phyloP scores from a whole-genome alignment of 805 yeast species.

The Candida saitoana region DNA sequence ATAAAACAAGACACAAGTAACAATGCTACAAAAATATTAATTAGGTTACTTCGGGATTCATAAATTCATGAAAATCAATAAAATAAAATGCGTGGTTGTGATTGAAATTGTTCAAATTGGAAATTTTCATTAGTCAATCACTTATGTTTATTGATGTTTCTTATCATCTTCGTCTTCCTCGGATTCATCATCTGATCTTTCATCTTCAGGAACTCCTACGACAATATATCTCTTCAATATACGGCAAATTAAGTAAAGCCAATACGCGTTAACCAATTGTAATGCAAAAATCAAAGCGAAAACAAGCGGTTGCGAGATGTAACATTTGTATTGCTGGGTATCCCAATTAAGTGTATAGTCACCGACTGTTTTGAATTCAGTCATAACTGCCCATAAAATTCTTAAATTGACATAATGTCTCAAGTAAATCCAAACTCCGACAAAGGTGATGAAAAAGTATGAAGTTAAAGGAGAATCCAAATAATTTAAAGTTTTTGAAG shows the following conservation, averaged over 20 bases:
- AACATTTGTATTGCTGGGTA: slow-evolving; percentile 93
- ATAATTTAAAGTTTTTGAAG: slow-evolving; percentile 84
- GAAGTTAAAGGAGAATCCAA: slow-evolving; percentile 62
- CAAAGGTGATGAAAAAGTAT: slow-evolving; percentile 66
- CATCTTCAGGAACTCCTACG: slow-evolving; percentile 65
- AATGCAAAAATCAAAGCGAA: slow-evolving; percentile 72
- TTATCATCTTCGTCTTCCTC: slow-evolving; percentile 35
- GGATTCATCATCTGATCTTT: slow-evolving; percentile 81
- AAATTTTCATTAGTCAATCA: too few relatives aligned
- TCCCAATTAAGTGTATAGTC: slow-evolving; percentile 76
- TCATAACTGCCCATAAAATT: slow-evolving; percentile 78
- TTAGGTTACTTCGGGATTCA: neutral
- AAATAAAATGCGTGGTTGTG: neutral
- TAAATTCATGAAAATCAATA: neutral
- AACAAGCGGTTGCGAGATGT: slow-evolving; percentile 89
- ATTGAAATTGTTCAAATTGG: too few relatives aligned
- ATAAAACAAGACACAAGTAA: neutral
- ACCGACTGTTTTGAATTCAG: slow-evolving; percentile 86
- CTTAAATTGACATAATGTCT: slow-evolving; percentile 82
- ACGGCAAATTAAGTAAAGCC: slow-evolving; percentile 81
- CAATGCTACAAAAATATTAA: neutral
- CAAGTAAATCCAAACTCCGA: slow-evolving; percentile 74
- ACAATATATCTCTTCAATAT: slow-evolving; percentile 61
- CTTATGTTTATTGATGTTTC: slow-evolving; percentile 10
- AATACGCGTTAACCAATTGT: slow-evolving; percentile 81